Evolutionary conservation across 176 grass and related monocot genomes (phyloP).

Genomic region (Carex parvula): DNA sequence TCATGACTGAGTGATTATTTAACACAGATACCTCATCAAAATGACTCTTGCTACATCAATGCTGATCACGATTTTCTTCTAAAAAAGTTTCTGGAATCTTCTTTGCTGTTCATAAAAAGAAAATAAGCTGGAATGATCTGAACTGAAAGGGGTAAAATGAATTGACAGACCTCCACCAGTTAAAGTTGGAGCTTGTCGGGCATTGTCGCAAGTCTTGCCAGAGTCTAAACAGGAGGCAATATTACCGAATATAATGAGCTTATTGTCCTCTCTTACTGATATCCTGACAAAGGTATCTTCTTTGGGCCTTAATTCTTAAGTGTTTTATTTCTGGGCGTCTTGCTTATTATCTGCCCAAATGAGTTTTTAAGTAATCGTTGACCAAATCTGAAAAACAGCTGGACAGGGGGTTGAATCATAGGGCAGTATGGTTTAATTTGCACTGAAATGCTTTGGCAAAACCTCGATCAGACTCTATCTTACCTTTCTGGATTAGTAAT

Average conservation of each 20-base stretch:
- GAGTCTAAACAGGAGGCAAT: conserved; percentile 47
- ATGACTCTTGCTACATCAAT: background rate
- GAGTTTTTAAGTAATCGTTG: background rate
- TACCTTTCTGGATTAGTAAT: conserved; percentile 57
- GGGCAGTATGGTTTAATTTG: background rate
- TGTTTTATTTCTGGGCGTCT: conserved; percentile 10
- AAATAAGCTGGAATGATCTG: conserved; percentile 16
- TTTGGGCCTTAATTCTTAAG: conserved; percentile 8
- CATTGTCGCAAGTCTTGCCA: conserved; percentile 59
- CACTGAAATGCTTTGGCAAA: background rate
- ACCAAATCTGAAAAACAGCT: background rate
- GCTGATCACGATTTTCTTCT: background rate
- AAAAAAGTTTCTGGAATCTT: background rate
- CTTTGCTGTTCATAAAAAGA: background rate
- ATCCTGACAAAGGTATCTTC: conserved; percentile 65
- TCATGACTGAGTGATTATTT: background rate
- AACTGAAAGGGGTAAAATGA: conserved; percentile 28
- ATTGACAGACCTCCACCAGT: conserved; percentile 70
- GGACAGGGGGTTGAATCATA: background rate
- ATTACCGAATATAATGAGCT: conserved; percentile 57
- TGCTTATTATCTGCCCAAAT: conserved; percentile 9
- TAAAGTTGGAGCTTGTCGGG: conserved; percentile 94
- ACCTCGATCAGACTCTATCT: conserved; percentile 29
- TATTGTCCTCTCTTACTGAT: conserved; percentile 74
- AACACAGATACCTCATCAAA: background rate